Evolutionary conservation across 2,329 filamentous ascomycete genomes (phyloP).

Genomic region (Cytospora schulzeri): DNA sequence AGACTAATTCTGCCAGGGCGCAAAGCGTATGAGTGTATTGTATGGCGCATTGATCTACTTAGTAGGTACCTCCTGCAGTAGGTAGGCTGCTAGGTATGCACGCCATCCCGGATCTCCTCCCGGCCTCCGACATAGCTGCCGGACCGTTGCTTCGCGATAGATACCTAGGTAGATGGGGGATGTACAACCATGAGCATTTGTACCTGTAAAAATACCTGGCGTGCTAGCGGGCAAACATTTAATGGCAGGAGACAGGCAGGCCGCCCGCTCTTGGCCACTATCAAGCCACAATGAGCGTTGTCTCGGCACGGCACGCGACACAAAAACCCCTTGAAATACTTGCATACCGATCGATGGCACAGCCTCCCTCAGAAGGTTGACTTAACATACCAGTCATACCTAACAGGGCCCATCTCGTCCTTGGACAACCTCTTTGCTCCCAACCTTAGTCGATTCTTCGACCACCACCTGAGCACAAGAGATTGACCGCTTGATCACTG

Average conservation of each 20-base stretch:
- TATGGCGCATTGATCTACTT: too few species aligned
- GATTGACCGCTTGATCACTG: too few species aligned
- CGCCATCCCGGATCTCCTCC: not conserved
- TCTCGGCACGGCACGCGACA: constrained; percentile 4
- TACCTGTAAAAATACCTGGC: not conserved
- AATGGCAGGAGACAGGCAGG: not conserved
- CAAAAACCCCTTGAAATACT: not conserved
- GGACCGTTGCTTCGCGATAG: not conserved
- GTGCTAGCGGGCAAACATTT: too few species aligned
- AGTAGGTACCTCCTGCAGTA: too few species aligned
- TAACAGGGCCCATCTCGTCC: not conserved
- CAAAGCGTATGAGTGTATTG: not conserved
- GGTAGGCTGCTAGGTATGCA: too few species aligned
- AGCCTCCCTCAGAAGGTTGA: not conserved
- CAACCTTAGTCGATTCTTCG: not conserved
- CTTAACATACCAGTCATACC: not conserved
- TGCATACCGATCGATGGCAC: not conserved
- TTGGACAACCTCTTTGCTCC: not conserved
- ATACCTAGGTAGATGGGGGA: too few species aligned
- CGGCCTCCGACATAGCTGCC: not conserved
- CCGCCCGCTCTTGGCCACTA: not conserved
- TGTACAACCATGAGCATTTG: too few species aligned
- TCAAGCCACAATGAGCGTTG: not conserved
- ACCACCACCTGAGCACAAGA: too few species aligned
- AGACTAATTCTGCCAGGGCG: not conserved